Evolutionary conservation across 805 yeast species (phyloP).

Genomic region (Trichomonascus vanleenenianus): DNA sequence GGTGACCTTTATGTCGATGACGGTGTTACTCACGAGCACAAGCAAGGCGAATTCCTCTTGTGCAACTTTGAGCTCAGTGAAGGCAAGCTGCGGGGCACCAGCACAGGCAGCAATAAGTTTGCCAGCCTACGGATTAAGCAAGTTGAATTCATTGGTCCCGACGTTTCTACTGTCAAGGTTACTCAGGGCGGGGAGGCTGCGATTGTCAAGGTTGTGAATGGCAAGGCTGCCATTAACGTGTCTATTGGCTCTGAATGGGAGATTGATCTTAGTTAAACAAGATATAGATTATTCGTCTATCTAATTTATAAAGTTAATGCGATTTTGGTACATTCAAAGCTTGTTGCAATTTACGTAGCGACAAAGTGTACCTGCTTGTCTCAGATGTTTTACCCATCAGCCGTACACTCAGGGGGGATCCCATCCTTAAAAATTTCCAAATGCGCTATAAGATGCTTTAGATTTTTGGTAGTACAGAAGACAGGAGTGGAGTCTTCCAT

Average conservation of each 20-base stretch:
- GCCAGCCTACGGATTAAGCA: background rate
- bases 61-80: background rate
- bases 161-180: background rate
- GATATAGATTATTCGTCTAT: too few relatives aligned
- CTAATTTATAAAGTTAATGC: too few relatives aligned
- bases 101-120: background rate
- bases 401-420: too few relatives aligned
- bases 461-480: too few relatives aligned
- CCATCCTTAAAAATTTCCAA: too few relatives aligned
- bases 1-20: conserved; percentile 73
- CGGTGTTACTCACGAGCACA: conserved; percentile 60
- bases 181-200: background rate
- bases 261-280: background rate
- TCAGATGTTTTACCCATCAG: too few relatives aligned
- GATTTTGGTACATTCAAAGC: too few relatives aligned
- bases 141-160: background rate
- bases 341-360: too few relatives aligned
- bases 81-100: background rate
- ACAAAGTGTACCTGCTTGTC: too few relatives aligned
- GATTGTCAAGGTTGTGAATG: background rate
- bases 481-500: too few relatives aligned
- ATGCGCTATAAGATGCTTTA: too few relatives aligned
- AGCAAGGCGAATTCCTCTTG: conserved; percentile 36
- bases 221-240: background rate
- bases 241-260: background rate